Base-by-base conservation (phyloP, 2,329 filamentous ascomycete genomes). In the Davidsoniella australis region DNA sequence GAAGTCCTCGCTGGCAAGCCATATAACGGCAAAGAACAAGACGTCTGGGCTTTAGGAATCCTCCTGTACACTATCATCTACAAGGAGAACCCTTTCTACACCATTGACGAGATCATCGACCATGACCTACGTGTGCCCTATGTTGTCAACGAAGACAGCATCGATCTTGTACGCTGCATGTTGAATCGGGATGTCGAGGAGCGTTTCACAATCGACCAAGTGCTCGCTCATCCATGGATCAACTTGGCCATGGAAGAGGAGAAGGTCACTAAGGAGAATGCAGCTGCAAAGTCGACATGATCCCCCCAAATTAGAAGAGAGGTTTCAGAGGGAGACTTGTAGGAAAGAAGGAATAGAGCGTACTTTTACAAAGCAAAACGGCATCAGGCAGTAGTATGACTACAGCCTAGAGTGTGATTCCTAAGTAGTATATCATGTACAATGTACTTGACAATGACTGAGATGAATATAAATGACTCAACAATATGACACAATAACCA, bases 81-180 rank as follows among this genome's bases (percentile, higher is more conserved):
- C 73, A 98, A 96, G 67, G 91, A 98, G 67, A 98, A 98, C 61
- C 89, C 91, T 0, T 98, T 95, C 64, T 96, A 96, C 72, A 93
- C 84, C 64, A 91, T 96, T 59, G 91, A 98, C 63, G 91, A 98
- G 69, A 98, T 98, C 60, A 93, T 96, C 76, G 91, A 98, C 62
- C 88, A 89, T 59, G 89, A 95, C 58, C 70, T 98, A 52, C 78
- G 91, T 44, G 81, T 98, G 24, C 91, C 91, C 0, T 95, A 85
- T 62, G 75, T 82, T 33, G 78, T 89, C 68, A 87, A 85, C 63
- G 87, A 95, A 55, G 82, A 88, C 56, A 94, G 87, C 63, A 93
- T 98, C 56, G 82, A 95, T 58, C 71, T 98, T 47, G 83, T 98
- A 54, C 78, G 86, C 40, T 73, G 80, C 60, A 96, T 98, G 91